Conservation (phyloP, 345 rosid species). For the Brassica nigra region DNA sequence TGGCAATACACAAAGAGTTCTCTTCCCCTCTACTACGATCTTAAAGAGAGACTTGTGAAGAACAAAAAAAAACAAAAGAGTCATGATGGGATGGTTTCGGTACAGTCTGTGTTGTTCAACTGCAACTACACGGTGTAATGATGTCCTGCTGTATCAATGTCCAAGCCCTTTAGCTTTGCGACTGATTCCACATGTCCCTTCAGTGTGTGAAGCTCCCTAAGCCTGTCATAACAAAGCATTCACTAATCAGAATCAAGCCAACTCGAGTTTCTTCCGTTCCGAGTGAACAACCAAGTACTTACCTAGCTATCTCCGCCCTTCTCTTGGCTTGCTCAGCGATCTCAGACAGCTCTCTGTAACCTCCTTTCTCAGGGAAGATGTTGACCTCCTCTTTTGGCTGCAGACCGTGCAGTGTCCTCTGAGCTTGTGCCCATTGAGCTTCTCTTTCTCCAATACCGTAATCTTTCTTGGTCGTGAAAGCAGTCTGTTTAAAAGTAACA, state of each 20-base stretch:
- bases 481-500: constrained; percentile 52
- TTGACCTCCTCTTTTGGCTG: constrained; percentile 62
- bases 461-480: constrained; percentile 89
- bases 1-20: constrained; percentile 42
- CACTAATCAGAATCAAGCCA: constrained; percentile 23
- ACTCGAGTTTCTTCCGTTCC: neutral
- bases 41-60: neutral
- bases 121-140: constrained; percentile 70
- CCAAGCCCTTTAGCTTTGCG: constrained; percentile 84
- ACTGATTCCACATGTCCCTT: constrained; percentile 92
- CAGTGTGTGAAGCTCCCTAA: constrained; percentile 81
- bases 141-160: constrained; percentile 78
- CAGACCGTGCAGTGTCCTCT: constrained; percentile 83
- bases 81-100: constrained; percentile 29
- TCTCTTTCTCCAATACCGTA: constrained; percentile 89
- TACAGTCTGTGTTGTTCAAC: constrained; percentile 20
- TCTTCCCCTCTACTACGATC: constrained; percentile 38
- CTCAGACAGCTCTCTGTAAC: constrained; percentile 85
- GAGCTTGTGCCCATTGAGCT: constrained; percentile 92
- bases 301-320: constrained; percentile 97
- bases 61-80: constrained; percentile 3
- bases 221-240: constrained; percentile 47
- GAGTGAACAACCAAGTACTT: constrained; percentile 16
- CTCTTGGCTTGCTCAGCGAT: constrained; percentile 98
- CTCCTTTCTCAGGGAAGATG: constrained; percentile 63